Evolutionary conservation across 805 yeast species (phyloP).

Genomic region (Blastobotrys peoriensis): DNA sequence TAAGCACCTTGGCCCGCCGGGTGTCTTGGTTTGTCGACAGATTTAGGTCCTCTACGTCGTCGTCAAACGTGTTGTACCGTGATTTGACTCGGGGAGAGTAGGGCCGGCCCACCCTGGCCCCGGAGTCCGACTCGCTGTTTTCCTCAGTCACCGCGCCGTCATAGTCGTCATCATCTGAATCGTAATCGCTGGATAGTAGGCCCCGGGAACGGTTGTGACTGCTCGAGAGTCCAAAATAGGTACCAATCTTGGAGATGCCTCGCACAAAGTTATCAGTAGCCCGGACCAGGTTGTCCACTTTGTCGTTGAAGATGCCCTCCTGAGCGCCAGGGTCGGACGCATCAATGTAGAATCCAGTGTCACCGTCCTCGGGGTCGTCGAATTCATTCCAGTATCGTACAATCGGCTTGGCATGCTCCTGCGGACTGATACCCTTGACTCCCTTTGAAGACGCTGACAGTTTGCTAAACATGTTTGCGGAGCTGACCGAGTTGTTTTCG

Average conservation of each 20-base stretch:
- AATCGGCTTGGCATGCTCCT: slow-evolving; percentile 11
- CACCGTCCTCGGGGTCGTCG: slow-evolving; percentile 53
- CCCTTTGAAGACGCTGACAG: neutral
- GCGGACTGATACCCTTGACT: slow-evolving; percentile 9
- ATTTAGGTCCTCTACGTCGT: neutral
- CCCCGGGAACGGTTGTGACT: slow-evolving; percentile 1
- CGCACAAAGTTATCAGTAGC: slow-evolving; percentile 25
- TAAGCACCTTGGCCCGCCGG: slow-evolving; percentile 38
- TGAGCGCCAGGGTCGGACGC: slow-evolving; percentile 21
- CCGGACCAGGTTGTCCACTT: slow-evolving; percentile 29
- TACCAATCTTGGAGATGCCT: slow-evolving; percentile 20
- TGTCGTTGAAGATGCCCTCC: slow-evolving; percentile 25
- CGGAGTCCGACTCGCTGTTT: slow-evolving; percentile 10
- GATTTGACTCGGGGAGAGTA: slow-evolving; percentile 6
- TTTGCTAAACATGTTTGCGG: neutral
- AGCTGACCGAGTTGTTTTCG: slow-evolving; percentile 1
- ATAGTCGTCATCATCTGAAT: slow-evolving; percentile 9
- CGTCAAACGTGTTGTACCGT: slow-evolving; percentile 11
- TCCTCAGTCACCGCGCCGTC: slow-evolving; percentile 7
- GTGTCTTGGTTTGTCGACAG: slow-evolving; percentile 4
- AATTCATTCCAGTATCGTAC: slow-evolving; percentile 62
- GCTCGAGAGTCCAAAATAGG: slow-evolving; percentile 14
- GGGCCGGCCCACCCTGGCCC: neutral
- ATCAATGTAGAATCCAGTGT: slow-evolving; percentile 33
- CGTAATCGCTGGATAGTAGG: slow-evolving; percentile 2